Evolutionary conservation across 2,329 filamentous ascomycete genomes (phyloP), one percentile per base, ranked within the genome.

Genomic region (Coniochaeta pulveracea): DNA sequence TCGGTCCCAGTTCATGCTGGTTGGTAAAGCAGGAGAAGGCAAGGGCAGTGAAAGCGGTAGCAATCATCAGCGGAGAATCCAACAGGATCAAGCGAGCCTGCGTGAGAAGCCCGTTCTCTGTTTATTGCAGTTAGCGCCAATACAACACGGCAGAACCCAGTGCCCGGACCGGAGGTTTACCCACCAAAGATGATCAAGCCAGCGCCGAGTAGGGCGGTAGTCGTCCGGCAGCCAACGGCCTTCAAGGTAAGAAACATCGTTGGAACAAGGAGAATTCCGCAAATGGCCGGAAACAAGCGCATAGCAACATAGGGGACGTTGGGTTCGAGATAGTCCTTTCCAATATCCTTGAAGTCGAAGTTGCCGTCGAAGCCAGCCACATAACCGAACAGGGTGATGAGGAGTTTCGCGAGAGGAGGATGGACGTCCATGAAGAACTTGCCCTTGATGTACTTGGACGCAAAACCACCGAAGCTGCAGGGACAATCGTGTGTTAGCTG

Each of bases 341-440:
- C 91, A 60, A 98, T 98, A 47, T 98, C 88, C 67, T 96, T 98
- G 69, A 98, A 98, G 58, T 96, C 91, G 55, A 98, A 98, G 42
- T 85, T 71, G 43, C 91, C 91, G 52, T 95, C 75, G 57, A 96
- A 98, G 34, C 91, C 91, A 48, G 88, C 91, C 42, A 95, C 61
- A 79, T 83, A 98, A 47, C 89, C 91, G 42, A 88, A 86, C 39
- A 98, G 74, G 34, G 91, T 93, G 50, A 98, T 89, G 46, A 98
- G 77, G 54, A 98, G 76, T 67, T 98, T 98, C 44, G 91, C 91
- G 39, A 98, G 71, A 28, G 91, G 91, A 19, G 91, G 91, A 55
- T 98, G 91, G n/a, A 98, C 91, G 55, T 98, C 91, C 91, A 98
- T 98, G 60, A 98, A 98, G 72, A 98, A 98, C 56, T 72, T 81